These are phyloP conservation scores for Henningerozyma blattae DNA, from an alignment of 805 yeast genomes.

Conservation along the genomic window DNA sequence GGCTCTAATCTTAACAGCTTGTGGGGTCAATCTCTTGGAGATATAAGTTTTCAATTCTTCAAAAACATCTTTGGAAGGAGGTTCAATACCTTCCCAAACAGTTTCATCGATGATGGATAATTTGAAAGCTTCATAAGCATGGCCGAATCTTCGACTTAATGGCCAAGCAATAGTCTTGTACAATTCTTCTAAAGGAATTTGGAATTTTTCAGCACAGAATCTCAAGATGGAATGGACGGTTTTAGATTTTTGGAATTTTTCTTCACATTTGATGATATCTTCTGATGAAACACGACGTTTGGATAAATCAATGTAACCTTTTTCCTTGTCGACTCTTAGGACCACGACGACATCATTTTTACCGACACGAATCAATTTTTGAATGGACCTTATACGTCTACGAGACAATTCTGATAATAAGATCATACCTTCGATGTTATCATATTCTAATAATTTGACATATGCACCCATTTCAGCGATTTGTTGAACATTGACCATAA, in stretches of 20 bases:
- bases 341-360: slow-evolving; percentile 98
- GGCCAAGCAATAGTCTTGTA: slow-evolving; percentile 96
- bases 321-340: slow-evolving; percentile 94
- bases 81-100: slow-evolving; percentile 67
- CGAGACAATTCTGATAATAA: slow-evolving; percentile 89
- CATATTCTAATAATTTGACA: slow-evolving; percentile 89
- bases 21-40: slow-evolving; percentile 90
- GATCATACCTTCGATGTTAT: slow-evolving; percentile 98
- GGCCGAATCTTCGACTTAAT: slow-evolving; percentile 86
- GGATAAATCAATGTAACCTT: slow-evolving; percentile 94
- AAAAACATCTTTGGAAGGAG: slow-evolving; percentile 64
- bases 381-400: slow-evolving; percentile 97
- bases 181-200: slow-evolving; percentile 71
- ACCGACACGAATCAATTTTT: slow-evolving; percentile 94
- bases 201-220: slow-evolving; percentile 96
- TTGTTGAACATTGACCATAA: slow-evolving; percentile 96
- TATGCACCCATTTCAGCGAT: slow-evolving; percentile 99
- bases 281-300: slow-evolving; percentile 97
- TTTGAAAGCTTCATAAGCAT: slow-evolving; percentile 95
- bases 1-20: slow-evolving; percentile 96
- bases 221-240: slow-evolving; percentile 97
- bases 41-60: slow-evolving; percentile 81
- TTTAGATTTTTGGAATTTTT: slow-evolving; percentile 90
- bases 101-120: slow-evolving; percentile 81
- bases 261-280: slow-evolving; percentile 95